phyloP scores from a whole-genome alignment of 202 grass and related monocot species.

The Sporobolus alterniflorus region DNA sequence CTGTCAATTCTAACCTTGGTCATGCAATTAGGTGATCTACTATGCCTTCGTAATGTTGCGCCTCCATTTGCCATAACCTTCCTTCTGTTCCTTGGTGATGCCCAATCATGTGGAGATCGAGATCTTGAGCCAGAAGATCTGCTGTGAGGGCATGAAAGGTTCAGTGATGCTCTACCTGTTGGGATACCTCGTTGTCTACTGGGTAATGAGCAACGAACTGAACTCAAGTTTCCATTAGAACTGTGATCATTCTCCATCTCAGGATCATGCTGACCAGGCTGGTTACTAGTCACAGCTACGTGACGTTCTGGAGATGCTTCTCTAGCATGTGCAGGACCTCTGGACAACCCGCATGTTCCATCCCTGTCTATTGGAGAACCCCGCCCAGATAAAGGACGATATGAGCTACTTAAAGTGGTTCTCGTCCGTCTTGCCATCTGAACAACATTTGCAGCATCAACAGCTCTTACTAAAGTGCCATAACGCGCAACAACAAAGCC shows the following conservation, averaged over 20 bases:
- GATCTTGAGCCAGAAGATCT: constrained; percentile 89
- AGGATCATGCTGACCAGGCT: constrained; percentile 50
- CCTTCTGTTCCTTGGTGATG: constrained; percentile 64
- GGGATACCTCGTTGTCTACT: constrained; percentile 63
- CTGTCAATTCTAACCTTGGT: constrained; percentile 48
- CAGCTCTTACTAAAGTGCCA: constrained; percentile 91
- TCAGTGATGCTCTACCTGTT: constrained; percentile 45
- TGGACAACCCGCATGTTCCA: constrained; percentile 31
- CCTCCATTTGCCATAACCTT: constrained; percentile 50
- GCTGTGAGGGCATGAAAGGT: constrained; percentile 61
- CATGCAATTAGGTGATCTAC: constrained; percentile 56
- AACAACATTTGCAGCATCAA: constrained; percentile 49
- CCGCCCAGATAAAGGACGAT: constrained; percentile 44
- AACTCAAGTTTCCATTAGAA: constrained; percentile 47
- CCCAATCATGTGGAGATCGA: constrained; percentile 74
- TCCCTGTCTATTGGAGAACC: constrained; percentile 60
- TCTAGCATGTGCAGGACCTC: constrained; percentile 54
- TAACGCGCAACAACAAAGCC: constrained; percentile 97
- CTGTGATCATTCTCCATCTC: constrained; percentile 52
- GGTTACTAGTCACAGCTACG: constrained; percentile 41
- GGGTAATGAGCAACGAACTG: constrained; percentile 40
- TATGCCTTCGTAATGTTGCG: constrained; percentile 52
- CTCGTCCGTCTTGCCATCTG: constrained; percentile 39
- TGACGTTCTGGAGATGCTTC: constrained; percentile 61
- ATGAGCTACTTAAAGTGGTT: constrained; percentile 51